Evolutionary conservation across 345 rosid genomes (phyloP), one percentile per base, ranked within the genome.

Genomic region (Litchi chinensis): DNA sequence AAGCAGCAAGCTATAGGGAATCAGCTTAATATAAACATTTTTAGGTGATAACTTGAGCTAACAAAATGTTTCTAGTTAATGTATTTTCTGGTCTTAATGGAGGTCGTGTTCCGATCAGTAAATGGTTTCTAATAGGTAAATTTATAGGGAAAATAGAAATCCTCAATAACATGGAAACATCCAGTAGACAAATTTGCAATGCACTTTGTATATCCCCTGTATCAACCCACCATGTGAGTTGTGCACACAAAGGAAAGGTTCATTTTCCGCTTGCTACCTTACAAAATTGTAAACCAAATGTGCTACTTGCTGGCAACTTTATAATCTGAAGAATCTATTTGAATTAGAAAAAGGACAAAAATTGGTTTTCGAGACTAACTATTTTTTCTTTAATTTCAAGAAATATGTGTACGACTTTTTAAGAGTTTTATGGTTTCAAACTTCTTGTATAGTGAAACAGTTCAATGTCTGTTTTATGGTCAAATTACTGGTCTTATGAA

Each of bases 151-250:
- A 54, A 54, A 54, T 10, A 18, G 59, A 54, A 54, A 54, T 16
- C n/a, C 7, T 54, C n/a, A 16, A 54, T 54, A 54, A 15, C n/a
- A 16, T 54, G 59, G 12, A 54, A 54, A 54, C 21, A 54, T 54
- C 59, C 59, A 13, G 59, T 54, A 54, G 0, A 5, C 8, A 16
- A 54, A 54, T 19, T 16, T 54, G 59, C 21, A 54, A 16, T 54
- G 59, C 59, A 54, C 46, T 66, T 66, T 66, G 44, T 66, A 39
- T 39, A 21, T 66, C 46, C 69, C 22, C 44, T 16, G 41, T 54
- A 66, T 46, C 70, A 66, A 37, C 46, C 46, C 22, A 39, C 41
- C 70, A 37, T 66, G 40, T 66, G 70, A 39, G 70, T 41, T 41
- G 19, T 16, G 70, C 46, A 39, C 43, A 37, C n/a, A 16, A 5